A percentile compares a stretch with the other conserved stretches of the same genome.
phyloP scores from a whole-genome alignment of 2,329 filamentous ascomycete genomes.

The Aspergillus thermomutatus region DNA sequence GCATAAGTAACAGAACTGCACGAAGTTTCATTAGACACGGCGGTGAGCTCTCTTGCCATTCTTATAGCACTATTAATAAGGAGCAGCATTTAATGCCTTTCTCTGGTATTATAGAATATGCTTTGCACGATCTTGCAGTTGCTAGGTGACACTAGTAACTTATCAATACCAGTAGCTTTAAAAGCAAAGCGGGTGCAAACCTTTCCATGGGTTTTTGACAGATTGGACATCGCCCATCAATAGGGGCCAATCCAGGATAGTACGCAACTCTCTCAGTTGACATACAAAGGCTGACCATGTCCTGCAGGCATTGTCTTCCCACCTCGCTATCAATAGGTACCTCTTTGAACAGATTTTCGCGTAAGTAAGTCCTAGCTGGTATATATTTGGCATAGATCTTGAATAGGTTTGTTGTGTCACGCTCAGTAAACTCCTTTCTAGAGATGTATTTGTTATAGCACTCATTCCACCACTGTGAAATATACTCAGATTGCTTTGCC shows the following conservation, averaged over 20 bases:
- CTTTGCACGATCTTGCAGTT: conserved; percentile 2
- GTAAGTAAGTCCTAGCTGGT: conserved; percentile 8
- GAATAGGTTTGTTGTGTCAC: conserved; percentile 16
- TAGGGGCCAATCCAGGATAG: conserved; percentile 5
- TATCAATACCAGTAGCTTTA: background rate
- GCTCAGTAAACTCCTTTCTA: conserved; percentile 17
- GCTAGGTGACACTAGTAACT: background rate
- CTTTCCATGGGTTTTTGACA: conserved; percentile 4
- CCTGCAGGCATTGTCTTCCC: conserved; percentile 15
- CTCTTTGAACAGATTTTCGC: conserved; percentile 15
- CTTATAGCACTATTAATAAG: conserved; percentile 10
- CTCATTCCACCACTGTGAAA: conserved; percentile 16
- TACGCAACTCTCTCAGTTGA: conserved; percentile 16
- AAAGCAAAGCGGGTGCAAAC: background rate
- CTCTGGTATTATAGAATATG: conserved; percentile 7
- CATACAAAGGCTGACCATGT: conserved; percentile 16
- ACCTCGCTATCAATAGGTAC: conserved; percentile 15
- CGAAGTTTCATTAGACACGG: background rate
- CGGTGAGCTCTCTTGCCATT: conserved; percentile 9
- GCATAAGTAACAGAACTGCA: conserved; percentile 12
- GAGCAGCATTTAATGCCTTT: conserved; percentile 7
- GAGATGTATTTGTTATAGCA: conserved; percentile 19
- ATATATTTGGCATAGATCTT: conserved; percentile 20
- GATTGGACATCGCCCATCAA: conserved; percentile 1
- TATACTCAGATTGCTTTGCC: conserved; percentile 9